phyloP scores from a whole-genome alignment of 179 eudicot species.

The Camellia oleifera region DNA sequence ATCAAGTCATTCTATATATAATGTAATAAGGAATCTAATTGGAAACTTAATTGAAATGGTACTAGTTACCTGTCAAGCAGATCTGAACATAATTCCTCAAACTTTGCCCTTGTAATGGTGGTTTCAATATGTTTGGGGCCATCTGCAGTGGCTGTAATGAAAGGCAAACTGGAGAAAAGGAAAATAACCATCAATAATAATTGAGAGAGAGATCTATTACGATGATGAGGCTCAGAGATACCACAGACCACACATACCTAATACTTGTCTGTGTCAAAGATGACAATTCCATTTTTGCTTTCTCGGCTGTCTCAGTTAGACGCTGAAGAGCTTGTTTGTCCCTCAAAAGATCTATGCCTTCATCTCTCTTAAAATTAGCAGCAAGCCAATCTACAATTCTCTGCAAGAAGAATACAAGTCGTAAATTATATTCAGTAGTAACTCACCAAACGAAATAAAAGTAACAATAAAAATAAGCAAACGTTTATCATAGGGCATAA shows the following conservation, averaged over 20 bases:
- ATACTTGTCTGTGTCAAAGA: conserved; percentile 75
- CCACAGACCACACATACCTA: conserved; percentile 34
- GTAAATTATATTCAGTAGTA: neutral
- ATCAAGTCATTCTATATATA: no score
- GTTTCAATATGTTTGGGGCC: conserved; percentile 90
- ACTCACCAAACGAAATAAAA: neutral
- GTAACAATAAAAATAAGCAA: neutral
- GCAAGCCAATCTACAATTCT: conserved; percentile 96
- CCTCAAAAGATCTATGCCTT: conserved; percentile 85
- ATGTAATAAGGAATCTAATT: neutral
- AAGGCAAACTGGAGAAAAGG: conserved; percentile 53
- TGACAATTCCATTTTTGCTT: conserved; percentile 88
- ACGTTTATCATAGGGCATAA: neutral
- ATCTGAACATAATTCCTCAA: conserved; percentile 79
- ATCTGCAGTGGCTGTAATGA: conserved; percentile 88
- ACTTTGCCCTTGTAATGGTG: conserved; percentile 78
- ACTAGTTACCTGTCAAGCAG: conserved; percentile 62
- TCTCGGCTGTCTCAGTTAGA: conserved; percentile 85
- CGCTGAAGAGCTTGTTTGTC: conserved; percentile 97
- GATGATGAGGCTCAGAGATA: neutral
- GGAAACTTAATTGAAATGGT: neutral
- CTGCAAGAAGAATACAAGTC: conserved; percentile 31
- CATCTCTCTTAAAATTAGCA: conserved; percentile 61
- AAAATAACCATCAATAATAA: neutral
- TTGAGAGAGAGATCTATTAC: neutral